phyloP scores from a whole-genome alignment of 208 protist genomes.

The Leishmania aethiopica region DNA sequence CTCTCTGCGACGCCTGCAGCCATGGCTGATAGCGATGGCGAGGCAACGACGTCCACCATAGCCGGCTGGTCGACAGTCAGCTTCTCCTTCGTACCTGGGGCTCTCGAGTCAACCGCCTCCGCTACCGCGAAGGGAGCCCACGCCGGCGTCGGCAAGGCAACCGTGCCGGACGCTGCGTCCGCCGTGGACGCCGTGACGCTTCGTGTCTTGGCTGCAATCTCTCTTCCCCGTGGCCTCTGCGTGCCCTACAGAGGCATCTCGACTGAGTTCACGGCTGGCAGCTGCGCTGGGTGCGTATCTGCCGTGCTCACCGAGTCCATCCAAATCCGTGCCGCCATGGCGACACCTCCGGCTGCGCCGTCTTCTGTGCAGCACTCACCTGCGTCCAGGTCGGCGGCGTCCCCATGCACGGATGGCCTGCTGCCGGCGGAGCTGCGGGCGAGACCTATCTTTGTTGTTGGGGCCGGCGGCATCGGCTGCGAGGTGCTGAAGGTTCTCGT shows the following conservation, averaged over 20 bases:
- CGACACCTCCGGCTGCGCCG: not conserved
- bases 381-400: not conserved
- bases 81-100: conserved; percentile 14
- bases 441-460: conserved; percentile 94
- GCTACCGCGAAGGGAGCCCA: not conserved
- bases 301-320: conserved; percentile 13
- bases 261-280: not conserved
- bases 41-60: not conserved
- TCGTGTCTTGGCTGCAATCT: conserved; percentile 7
- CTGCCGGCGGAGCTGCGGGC: conserved; percentile 11
- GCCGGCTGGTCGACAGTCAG: not conserved
- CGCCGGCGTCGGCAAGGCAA: not conserved
- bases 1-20: not conserved
- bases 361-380: not conserved
- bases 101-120: not conserved
- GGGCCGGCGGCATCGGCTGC: conserved; percentile 99
- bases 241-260: not conserved
- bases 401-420: not conserved
- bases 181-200: not conserved
- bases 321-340: not conserved
- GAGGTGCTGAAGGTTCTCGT: conserved; percentile 99
- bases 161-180: not conserved
- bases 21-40: not conserved
- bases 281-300: not conserved
- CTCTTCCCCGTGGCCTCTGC: conserved; percentile 12